Evolutionary conservation across 805 yeast genomes (phyloP).

Genomic region (Zygotorulaspora florentina): DNA sequence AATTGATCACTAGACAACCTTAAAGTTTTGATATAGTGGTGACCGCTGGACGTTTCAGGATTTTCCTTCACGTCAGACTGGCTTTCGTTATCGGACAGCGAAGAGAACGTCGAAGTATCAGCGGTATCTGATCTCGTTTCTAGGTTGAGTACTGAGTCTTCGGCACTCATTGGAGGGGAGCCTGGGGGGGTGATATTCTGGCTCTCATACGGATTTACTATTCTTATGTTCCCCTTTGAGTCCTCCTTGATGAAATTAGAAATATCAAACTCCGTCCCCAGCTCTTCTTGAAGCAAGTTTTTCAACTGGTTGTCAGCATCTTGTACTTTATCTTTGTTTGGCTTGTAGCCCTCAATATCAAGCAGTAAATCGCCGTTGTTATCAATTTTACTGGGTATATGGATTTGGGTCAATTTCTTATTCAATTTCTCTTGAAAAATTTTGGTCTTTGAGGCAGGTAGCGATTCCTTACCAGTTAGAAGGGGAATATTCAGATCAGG

Average conservation of each 20-base stretch:
- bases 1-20: slow-evolving; percentile 90
- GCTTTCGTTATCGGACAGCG: slow-evolving; percentile 13
- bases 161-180: slow-evolving; percentile 20
- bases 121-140: slow-evolving; percentile 12
- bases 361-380: slow-evolving; percentile 84
- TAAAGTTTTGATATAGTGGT: slow-evolving; percentile 72
- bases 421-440: slow-evolving; percentile 45
- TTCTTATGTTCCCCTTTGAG: slow-evolving; percentile 62
- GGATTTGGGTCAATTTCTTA: slow-evolving; percentile 58
- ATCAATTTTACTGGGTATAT: slow-evolving; percentile 84
- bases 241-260: slow-evolving; percentile 51
- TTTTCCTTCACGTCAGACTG: slow-evolving; percentile 16
- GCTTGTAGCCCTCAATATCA: slow-evolving; percentile 95
- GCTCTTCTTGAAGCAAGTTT: slow-evolving; percentile 70
- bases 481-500: slow-evolving; percentile 1
- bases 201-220: slow-evolving; percentile 38
- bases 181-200: slow-evolving; percentile 19
- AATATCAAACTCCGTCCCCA: slow-evolving; percentile 50
- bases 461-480: not conserved
- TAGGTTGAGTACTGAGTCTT: slow-evolving; percentile 16
- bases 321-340: slow-evolving; percentile 71
- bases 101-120: slow-evolving; percentile 15
- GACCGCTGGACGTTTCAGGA: slow-evolving; percentile 8
- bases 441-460: slow-evolving; percentile 14
- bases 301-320: slow-evolving; percentile 73